Evolutionary conservation across 1,284 basidiomycete genomes (phyloP).

Genomic region (Thecaphora thlaspeos): DNA sequence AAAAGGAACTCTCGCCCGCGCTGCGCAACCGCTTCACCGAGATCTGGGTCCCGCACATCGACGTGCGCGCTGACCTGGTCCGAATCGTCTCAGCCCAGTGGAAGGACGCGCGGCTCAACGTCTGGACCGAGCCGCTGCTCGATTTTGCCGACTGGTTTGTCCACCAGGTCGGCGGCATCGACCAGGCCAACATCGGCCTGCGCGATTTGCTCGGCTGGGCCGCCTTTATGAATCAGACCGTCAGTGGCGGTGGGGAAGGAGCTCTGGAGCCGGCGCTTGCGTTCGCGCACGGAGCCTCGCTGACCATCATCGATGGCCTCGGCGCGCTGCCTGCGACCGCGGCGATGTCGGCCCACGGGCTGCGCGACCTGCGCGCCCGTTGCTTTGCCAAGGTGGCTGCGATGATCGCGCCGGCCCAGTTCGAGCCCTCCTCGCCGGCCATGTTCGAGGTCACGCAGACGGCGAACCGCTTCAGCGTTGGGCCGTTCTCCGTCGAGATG

Average conservation of each 20-base stretch:
- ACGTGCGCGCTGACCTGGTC: slow-evolving; percentile 72
- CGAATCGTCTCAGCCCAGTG: slow-evolving; percentile 78
- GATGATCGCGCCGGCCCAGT: slow-evolving; percentile 55
- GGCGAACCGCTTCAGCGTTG: slow-evolving; percentile 65
- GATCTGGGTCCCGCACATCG: slow-evolving; percentile 93
- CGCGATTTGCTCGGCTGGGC: slow-evolving; percentile 95
- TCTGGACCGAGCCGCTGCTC: slow-evolving; percentile 70
- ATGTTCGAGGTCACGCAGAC: slow-evolving; percentile 59
- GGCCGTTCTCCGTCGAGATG: slow-evolving; percentile 71
- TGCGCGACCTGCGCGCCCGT: slow-evolving; percentile 71
- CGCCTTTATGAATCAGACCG: slow-evolving; percentile 75
- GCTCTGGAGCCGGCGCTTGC: slow-evolving; percentile 38
- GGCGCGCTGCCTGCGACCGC: slow-evolving; percentile 53
- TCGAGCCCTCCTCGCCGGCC: slow-evolving; percentile 49
- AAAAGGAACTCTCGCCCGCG: slow-evolving; percentile 96
- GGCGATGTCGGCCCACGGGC: slow-evolving; percentile 61
- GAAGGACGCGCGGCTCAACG: slow-evolving; percentile 64
- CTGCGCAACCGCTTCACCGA: slow-evolving; percentile 97
- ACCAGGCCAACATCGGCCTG: slow-evolving; percentile 62
- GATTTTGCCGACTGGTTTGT: slow-evolving; percentile 82
- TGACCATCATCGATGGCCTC: slow-evolving; percentile 59
- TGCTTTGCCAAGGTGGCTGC: slow-evolving; percentile 49
- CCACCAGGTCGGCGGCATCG: slow-evolving; percentile 67
- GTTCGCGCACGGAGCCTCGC: slow-evolving; percentile 59
- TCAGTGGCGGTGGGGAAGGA: slow-evolving; percentile 54